Base-by-base conservation (phyloP, 495 filamentous ascomycete species). In the Tirmania nivea region DNA sequence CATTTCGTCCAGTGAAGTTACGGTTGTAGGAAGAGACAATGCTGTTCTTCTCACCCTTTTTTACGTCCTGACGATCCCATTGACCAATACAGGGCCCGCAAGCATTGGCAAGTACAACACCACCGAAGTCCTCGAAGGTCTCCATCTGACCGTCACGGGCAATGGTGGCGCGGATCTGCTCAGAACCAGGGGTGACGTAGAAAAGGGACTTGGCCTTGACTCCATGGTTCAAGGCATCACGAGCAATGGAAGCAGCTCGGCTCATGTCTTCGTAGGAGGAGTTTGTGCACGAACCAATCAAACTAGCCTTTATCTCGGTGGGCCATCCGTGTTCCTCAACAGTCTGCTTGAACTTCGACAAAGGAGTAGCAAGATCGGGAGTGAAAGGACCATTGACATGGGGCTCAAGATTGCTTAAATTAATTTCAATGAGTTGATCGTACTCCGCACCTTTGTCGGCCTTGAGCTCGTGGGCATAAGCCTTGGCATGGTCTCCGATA, bases 371-470 rank as follows among this genome's bases (percentile, higher is more conserved):
- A 69, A 97, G 80, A 79, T 97, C 90, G 56, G 90, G 90, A n/a
- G 90, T 97, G 79, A 97, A 97, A 53, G 90, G 90, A 60, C 90
- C 90, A 74, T 97, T 97, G 73, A 97, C 85, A 69, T 97, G 86
- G 37, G 90, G 90, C 75, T 97, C 90, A 48, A 97, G 81, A 70
- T 90, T 82, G 52, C 75, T 80, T 37, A 97, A 78, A 73, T 97
- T 88, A 71, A 97, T 80, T 73, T 95, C 89, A 60, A 97, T 78
- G 58, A 95, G 70, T 71, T 97, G 80, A 68, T 97, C 90, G 70
- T 95, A 97, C 71, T 96, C 78, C 56, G 86, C 87, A 65, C 88
- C 90, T 69, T 92, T 75, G 63, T 97, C 90, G 66, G 86, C 84
- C 55, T 75, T 77, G 60, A 97, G 83, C 64, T 94, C 84, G 59